Percentiles rank a stretch among this genome's conserved stretches.
Conservation (phyloP, 129 eudicot genomes). For the Daucus carota region DNA sequence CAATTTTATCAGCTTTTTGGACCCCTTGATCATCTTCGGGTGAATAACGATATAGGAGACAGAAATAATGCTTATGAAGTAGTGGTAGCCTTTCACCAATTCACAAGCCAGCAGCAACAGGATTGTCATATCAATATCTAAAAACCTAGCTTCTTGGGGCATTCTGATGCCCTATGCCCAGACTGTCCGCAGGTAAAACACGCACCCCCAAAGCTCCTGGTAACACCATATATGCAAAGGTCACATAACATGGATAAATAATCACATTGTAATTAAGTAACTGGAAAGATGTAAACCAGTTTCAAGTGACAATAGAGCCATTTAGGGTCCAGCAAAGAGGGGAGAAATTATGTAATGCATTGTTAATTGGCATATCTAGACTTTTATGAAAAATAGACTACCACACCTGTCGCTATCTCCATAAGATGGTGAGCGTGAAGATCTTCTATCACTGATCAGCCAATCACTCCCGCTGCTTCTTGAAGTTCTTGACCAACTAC, state of each 20-base stretch:
- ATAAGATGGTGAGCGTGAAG: slow-evolving; percentile 58
- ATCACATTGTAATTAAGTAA: not conserved
- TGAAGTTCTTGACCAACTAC: slow-evolving; percentile 47
- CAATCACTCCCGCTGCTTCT: slow-evolving; percentile 65
- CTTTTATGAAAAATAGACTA: not conserved
- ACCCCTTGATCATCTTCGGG: slow-evolving; percentile 4
- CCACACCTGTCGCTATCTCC: slow-evolving; percentile 46
- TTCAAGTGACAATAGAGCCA: not conserved
- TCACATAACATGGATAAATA: not conserved
- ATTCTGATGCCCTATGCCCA: slow-evolving; percentile 91
- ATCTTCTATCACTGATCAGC: slow-evolving; percentile 65
- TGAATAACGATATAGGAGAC: not conserved
- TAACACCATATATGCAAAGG: not conserved
- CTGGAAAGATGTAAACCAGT: not conserved
- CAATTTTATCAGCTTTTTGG: not conserved
- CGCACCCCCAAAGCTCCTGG: slow-evolving; percentile 84
- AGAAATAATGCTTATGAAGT: not conserved
- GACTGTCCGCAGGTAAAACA: slow-evolving; percentile 81
- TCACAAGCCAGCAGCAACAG: slow-evolving; percentile 1
- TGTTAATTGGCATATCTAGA: not conserved
- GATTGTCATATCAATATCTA: slow-evolving; percentile 17
- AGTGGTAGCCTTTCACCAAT: slow-evolving; percentile 8
- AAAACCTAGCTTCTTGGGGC: slow-evolving; percentile 55
- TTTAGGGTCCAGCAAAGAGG: too few relatives aligned
- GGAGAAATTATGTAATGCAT: not conserved